Base-by-base conservation (phyloP, 1,284 basidiomycete species). In the Austroboletus novae-zelandiae region DNA sequence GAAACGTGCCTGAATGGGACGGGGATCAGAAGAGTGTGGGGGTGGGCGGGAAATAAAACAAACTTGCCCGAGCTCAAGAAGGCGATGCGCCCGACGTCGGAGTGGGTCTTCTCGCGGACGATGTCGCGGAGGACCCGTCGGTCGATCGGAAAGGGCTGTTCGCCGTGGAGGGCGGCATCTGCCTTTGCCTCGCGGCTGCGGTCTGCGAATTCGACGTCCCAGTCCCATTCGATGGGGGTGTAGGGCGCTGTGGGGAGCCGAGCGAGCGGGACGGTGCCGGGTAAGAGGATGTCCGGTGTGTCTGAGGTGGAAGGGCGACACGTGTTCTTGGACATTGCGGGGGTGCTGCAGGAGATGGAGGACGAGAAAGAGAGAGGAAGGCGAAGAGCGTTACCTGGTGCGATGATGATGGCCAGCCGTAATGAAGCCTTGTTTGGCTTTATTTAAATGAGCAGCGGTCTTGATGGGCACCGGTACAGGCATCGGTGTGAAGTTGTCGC, bases 61-160 rank as follows among this genome's bases (percentile, higher is more conserved):
- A 44, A 50, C 84, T 58, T 62, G 83, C 88, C 89, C 60, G 86
- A 80, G 60, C 83, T 87, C 25, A 91, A 70, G 61, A 89, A 91
- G 45, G 67, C 70, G 58, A 91, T 88, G 31, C 83, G 74, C 4
- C 77, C 84, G 18, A 89, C 86, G 32, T 84, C 79, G 17, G 73
- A 65, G 20, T 72, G 75, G 68, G 84, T 78, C 44, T 82, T 85
- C 61, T 89, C 86, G 46, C 79, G 74, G 10, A 91, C 81, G 44
- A 91, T 81, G 57, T 89, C 86, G 62, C 81, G 86, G 53, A 91
- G 72, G 17, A 88, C 72, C 48, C 75, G 75, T 45, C 88, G 70
- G 66, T 90, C 88, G 23, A 91, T 83, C 47, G 81, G 79, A 59
- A 90, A 89, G 14, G 84, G 84, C 15, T 74, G 76, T 9, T 76